Percentiles rank a stretch among this genome's conserved stretches.
These are phyloP conservation scores for Saccharum officinarum DNA, from an alignment of 176 grass and related monocot species.

Conservation along the genomic window DNA sequence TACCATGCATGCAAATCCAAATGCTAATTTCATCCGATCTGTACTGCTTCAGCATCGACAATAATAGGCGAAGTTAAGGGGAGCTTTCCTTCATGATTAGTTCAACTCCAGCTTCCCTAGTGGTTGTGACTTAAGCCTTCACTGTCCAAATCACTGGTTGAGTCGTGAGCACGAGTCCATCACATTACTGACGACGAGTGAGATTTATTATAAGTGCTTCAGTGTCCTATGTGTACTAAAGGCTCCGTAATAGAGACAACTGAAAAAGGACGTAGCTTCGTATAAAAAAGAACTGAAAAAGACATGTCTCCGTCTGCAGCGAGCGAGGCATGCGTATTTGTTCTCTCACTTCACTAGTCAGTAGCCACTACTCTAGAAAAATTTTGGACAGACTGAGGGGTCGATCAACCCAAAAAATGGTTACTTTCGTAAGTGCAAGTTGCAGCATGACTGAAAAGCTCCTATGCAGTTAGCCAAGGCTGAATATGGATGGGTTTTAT, in stretches of 20 bases:
- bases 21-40: constrained; percentile 66
- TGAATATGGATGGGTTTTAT: neutral
- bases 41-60: constrained; percentile 39
- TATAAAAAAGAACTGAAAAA: neutral
- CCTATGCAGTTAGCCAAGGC: neutral
- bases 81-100: constrained; percentile 48
- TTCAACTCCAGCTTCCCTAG: constrained; percentile 49
- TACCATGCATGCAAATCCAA: constrained; percentile 44
- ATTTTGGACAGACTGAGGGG: neutral
- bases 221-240: constrained; percentile 6
- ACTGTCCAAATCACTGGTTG: constrained; percentile 55
- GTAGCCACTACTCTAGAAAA: neutral
- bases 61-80: constrained; percentile 27
- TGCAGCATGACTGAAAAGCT: neutral
- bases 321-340: neutral
- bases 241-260: neutral
- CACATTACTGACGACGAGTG: constrained; percentile 22
- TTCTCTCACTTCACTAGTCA: neutral
- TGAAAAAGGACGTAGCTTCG: constrained; percentile 17
- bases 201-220: constrained; percentile 28
- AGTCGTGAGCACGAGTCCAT: constrained; percentile 46
- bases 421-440: neutral
- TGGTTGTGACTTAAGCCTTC: constrained; percentile 65
- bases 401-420: neutral
- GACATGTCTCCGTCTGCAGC: constrained; percentile 13